Base-by-base conservation (phyloP, 2,329 filamentous ascomycete genomes). In the Didymella glomerata region DNA sequence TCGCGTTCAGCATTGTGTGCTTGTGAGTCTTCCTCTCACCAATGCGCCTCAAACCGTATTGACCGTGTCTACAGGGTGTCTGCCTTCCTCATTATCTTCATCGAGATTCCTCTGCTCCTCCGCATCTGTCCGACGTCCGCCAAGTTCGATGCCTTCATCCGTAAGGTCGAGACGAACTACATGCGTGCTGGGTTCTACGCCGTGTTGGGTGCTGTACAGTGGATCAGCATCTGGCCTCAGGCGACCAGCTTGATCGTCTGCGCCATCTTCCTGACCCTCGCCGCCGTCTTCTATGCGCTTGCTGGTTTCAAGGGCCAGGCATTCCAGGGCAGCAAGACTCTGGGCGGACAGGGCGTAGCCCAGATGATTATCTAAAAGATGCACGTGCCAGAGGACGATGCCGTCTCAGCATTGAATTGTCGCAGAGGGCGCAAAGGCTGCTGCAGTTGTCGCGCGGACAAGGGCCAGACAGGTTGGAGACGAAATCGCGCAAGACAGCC, bases 81-180 rank as follows among this genome's bases (percentile, higher is more conserved):
- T 66, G 68, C 80, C 57, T 82, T 83, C 75, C 71, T 83, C 68
- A 80, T 83, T 69, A 76, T 83, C 70, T 83, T 83, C 72, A 80
- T 83, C 67, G 81, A 99, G 79, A 89, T 99, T 18, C 95, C 95
- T 27, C 89, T 98, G 60, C 90, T 99, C 57, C 89, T 99, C 62
- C 91, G 95, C 80, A 97, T 99, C 82, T 99, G 95, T 83, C 95
- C 95, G 58, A 99, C 95, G 6, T 98, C 94, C 14, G 80, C 89
- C 65, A 88, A 86, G 66, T 99, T 99, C 81, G 95, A 99, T 78
- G 83, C 81, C 67, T 89, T 93, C 76, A 94, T 99, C 78, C 93
- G 94, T 79, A 89, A 87, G 73, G 91, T 99, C 83, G 92, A 92
- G 64, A 96, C 93, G 60, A 98, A 97, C 83, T 98, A 93, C 83